Base-by-base conservation (phyloP, 1,284 basidiomycete species). In the Ustilago trichophora region DNA sequence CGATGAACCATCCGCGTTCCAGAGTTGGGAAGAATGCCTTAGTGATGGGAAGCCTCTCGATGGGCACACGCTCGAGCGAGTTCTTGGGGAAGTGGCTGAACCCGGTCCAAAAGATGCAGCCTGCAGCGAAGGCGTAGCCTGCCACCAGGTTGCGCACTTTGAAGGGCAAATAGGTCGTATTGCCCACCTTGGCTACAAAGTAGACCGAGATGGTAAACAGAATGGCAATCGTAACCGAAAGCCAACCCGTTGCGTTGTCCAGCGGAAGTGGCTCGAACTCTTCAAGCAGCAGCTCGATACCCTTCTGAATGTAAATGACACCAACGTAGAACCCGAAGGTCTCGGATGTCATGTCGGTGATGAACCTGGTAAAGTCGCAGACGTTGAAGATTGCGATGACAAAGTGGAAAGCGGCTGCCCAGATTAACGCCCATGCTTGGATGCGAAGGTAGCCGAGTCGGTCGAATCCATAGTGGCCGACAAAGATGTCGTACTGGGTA, bases 391-490 rank as follows among this genome's bases (percentile, higher is more conserved):
- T 83, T 3, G 94, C 91, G 8, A 91, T 90, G 41, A 93, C 80
- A 88, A 91, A 95, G 78, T 97, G 94, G 54, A 95, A 85, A 36
- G 93, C 92, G 0, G 94, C 93, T 12, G 88, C 91, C 93, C 94
- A 96, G 2, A 95, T 85, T 79, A 93, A 91, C 0, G 92, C 89
- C 93, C 92, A 95, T 3, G 76, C 75, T 48, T 80, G 78, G 18
- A 80, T 58, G 24, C 76, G 55, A 2, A 80, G 63, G 38, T 80
- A 80, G 16, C 58, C 45, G 15, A 72, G 42, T 15, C 66, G 49
- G 37, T 71, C 63, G 21, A 80, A 70, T 4, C 73, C 75, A 44
- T 78, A 78, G 46, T 77, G 53, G 10, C 54, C 56, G 32, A 78
- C 76, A 34, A 78, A 74, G 40, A 80, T 75, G 59, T 78, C 43